A percentile compares a stretch with the other conserved stretches of the same genome.
phyloP scores from a whole-genome alignment of 805 yeast genomes.

The Kuraishia cidri region DNA sequence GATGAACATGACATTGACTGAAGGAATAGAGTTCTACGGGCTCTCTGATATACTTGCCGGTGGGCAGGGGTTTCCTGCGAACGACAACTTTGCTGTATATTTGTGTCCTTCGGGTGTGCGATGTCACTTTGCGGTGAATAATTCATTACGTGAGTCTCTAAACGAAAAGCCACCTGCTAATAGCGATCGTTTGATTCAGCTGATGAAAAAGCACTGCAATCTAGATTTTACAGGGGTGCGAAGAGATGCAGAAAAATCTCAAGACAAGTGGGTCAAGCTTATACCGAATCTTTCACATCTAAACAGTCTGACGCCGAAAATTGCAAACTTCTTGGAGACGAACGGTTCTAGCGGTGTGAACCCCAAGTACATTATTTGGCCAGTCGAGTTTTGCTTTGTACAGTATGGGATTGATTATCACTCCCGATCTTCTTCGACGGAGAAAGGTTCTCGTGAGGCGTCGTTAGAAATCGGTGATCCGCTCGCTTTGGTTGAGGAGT shows the following conservation, averaged over 20 bases:
- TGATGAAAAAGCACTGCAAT: conserved; percentile 25
- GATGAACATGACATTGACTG: conserved; percentile 18
- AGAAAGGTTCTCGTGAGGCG: too few relatives aligned
- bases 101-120: conserved; percentile 50
- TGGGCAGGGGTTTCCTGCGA: conserved; percentile 12
- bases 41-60: too few relatives aligned
- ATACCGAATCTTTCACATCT: conserved; percentile 62
- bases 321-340: conserved; percentile 41
- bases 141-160: conserved; percentile 22
- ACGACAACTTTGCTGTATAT: conserved; percentile 30
- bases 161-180: conserved; percentile 32
- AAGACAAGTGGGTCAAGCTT: conserved; percentile 62
- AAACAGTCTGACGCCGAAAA: conserved; percentile 57
- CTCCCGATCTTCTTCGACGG: too few relatives aligned
- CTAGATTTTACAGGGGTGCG: conserved; percentile 9
- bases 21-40: conserved; percentile 10
- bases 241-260: too few relatives aligned
- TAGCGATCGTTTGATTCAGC: conserved; percentile 22
- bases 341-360: conserved; percentile 33
- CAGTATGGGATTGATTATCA: conserved; percentile 31
- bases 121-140: conserved; percentile 26
- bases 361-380: conserved; percentile 62
- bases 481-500: conserved; percentile 16
- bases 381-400: conserved; percentile 52
- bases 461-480: conserved; percentile 14